Evolutionary conservation across 345 rosid genomes (phyloP).

Genomic region (Arabidopsis arenosa): DNA sequence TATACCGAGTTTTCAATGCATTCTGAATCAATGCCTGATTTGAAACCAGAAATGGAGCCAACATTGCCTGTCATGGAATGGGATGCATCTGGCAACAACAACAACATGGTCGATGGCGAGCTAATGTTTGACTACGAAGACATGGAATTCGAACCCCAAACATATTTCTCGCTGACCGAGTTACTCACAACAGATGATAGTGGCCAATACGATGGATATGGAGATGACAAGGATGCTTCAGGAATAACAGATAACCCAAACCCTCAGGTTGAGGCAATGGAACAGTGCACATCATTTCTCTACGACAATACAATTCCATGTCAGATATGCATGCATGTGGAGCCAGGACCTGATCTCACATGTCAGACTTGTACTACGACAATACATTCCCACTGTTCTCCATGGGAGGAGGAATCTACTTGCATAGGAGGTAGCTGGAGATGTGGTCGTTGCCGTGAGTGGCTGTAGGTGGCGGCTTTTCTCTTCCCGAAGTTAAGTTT

Average conservation of each 20-base stretch:
- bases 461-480: conserved; percentile 52
- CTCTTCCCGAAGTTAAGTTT: neutral
- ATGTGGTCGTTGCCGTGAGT: conserved; percentile 83
- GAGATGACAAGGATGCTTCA: conserved; percentile 42
- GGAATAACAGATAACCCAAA: conserved; percentile 44
- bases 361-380: conserved; percentile 64
- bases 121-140: conserved; percentile 68
- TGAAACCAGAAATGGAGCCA: conserved; percentile 45
- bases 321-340: conserved; percentile 58
- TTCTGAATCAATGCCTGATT: conserved; percentile 41
- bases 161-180: conserved; percentile 88
- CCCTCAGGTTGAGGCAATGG: conserved; percentile 44
- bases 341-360: conserved; percentile 66
- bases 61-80: conserved; percentile 53
- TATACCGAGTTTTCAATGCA: conserved; percentile 11
- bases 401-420: conserved; percentile 64
- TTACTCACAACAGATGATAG: conserved; percentile 73
- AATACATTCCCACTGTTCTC: conserved; percentile 76
- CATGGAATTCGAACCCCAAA: conserved; percentile 96
- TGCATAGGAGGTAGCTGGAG: conserved; percentile 62
- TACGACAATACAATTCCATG: conserved; percentile 47
- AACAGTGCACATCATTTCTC: conserved; percentile 15
- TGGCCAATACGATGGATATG: conserved; percentile 53
- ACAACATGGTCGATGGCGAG: conserved; percentile 44
- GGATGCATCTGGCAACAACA: conserved; percentile 52